These are phyloP conservation scores for Thinopyrum elongatum DNA, from an alignment of 176 grass and related monocot species.

Conservation along the genomic window DNA sequence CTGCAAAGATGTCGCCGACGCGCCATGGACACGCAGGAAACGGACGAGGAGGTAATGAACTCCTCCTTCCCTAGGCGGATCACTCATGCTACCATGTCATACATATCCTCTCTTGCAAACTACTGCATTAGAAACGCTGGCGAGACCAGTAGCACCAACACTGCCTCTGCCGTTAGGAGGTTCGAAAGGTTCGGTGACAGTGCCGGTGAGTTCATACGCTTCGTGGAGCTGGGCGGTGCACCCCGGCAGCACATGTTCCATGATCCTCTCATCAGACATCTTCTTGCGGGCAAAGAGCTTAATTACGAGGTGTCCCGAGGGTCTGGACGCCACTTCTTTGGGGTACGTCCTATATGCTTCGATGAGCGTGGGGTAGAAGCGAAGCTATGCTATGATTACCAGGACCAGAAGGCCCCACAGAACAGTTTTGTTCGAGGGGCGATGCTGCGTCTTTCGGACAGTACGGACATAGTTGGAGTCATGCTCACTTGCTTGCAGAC, in stretches of 20 bases:
- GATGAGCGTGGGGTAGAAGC: background rate
- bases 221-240: background rate
- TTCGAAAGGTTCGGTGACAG: background rate
- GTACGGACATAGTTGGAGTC: background rate
- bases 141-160: background rate
- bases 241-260: background rate
- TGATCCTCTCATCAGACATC: background rate
- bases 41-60: background rate
- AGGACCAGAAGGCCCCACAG: background rate
- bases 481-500: background rate
- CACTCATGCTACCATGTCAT: background rate
- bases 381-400: background rate
- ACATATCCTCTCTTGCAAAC: background rate
- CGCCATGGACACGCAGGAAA: background rate
- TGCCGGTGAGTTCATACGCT: background rate
- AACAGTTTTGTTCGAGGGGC: background rate
- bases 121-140: background rate
- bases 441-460: conserved; percentile 18
- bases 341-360: background rate
- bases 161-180: background rate
- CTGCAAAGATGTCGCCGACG: background rate
- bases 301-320: background rate
- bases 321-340: background rate
- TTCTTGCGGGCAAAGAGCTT: conserved; percentile 13
- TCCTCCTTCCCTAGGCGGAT: background rate